These are phyloP conservation scores for Nannochloropsis salina DNA, from an alignment of 108 stramenopile genomes.

Conservation along the genomic window DNA sequence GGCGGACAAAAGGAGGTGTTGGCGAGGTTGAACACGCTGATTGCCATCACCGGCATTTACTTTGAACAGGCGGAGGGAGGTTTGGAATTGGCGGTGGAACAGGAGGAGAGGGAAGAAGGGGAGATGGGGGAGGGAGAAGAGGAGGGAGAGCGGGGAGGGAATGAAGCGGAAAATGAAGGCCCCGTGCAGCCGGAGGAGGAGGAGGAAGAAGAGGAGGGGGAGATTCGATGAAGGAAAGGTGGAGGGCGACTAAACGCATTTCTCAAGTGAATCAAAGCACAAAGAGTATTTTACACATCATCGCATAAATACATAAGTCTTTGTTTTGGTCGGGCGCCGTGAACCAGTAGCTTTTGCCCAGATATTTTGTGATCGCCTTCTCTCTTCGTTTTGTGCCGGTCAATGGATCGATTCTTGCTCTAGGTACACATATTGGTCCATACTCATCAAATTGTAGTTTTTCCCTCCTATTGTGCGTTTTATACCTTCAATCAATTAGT, in stretches of 20 bases:
- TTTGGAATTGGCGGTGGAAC: not conserved
- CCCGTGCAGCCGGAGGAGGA: not conserved
- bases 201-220: not conserved
- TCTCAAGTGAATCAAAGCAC: not conserved
- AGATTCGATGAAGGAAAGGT: not conserved
- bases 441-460: no score
- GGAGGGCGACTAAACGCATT: not conserved
- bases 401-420: not conserved
- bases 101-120: not conserved
- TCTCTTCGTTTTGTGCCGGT: not conserved
- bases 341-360: no score
- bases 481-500: no score
- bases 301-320: no score
- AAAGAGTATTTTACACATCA: no score
- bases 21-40: no score
- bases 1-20: not conserved
- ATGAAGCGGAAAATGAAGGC: not conserved
- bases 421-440: not conserved
- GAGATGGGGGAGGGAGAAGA: not conserved
- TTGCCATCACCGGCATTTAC: slow-evolving; percentile 1
- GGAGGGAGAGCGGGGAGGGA: not conserved
- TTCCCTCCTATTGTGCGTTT: no score
- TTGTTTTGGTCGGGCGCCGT: no score
- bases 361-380: no score
- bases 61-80: slow-evolving; percentile 18